Base-by-base conservation (phyloP, 352 stramenopile species). In the Globisporangium viniferum region DNA sequence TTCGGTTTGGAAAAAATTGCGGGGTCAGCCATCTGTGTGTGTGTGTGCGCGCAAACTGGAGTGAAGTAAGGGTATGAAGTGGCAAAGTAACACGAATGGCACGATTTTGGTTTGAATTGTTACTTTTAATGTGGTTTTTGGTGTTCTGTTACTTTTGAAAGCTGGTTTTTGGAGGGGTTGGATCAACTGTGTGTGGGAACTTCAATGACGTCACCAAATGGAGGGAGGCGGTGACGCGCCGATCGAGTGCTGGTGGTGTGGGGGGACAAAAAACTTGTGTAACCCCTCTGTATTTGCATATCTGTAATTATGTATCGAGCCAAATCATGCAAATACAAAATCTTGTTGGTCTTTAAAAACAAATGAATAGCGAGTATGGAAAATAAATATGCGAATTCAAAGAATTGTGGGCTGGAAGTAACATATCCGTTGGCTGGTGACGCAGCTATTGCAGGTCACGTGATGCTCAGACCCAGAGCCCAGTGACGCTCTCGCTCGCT, bases 61-160 rank as follows among this genome's bases (percentile, higher is more conserved):
- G 20, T 49, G 15, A 76, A 76, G 69, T 75, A 66, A 36, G 59
- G 31, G 0, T 64, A 73, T 77, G 74, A 81, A 78, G 74, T 84
- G 27, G 5, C 27, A 36, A 71, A 66, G 39, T 66, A 33, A 5
- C 59, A 55, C 41, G 41, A 48, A 48, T 15, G 41, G 4, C 41
- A 48, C 20, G 15, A 49, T 49, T 49, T 20, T 22, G 15, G 5
- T 1, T 49, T 5, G 1, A 8, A 22, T 46, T 46, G 39, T 46
- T 46, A 46, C 12, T 18, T 46, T 46, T 6, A 20, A 0, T 5
- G 15, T 49, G 41, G 41, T 49, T 49, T 49, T 49, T 49, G 15
- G 0, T 0, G 0, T 9, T 20, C 6, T 49, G 41, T 49, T n/a
- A 49, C 41, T 49, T 29, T 48, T 46, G 39, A 46, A 46, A 18